Conservation (phyloP, 805 yeast genomes). For the Yueomyces sinensis region DNA sequence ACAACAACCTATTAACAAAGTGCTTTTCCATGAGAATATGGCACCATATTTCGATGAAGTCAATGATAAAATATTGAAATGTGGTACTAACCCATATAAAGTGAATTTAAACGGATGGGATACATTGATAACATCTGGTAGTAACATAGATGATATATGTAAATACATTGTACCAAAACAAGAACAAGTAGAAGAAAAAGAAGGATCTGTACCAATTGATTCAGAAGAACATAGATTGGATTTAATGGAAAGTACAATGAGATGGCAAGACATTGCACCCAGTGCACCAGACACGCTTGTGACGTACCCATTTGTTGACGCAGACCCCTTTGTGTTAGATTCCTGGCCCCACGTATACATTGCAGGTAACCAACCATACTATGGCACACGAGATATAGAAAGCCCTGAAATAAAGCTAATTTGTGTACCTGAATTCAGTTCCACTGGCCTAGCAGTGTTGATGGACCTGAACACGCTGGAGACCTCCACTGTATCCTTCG, state of each 20-base stretch:
- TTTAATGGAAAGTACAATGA: conserved; percentile 52
- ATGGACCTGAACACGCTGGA: no score
- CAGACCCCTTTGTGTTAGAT: conserved; percentile 70
- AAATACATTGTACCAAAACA: conserved; percentile 39
- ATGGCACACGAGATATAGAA: conserved; percentile 31
- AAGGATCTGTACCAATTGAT: no score
- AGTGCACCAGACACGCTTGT: conserved; percentile 94
- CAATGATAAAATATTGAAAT: conserved; percentile 25
- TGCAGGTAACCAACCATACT: conserved; percentile 70
- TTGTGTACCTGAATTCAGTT: conserved; percentile 56
- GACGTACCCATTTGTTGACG: conserved; percentile 67
- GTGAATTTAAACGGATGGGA: conserved; percentile 42
- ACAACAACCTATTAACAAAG: conserved; percentile 77
- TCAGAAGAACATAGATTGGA: conserved; percentile 28
- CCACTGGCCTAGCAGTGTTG: conserved; percentile 51
- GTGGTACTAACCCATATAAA: conserved; percentile 67
- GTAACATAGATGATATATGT: conserved; percentile 63
- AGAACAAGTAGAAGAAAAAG: conserved; percentile 12
- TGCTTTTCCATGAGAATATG: conserved; percentile 41
- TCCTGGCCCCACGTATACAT: conserved; percentile 80
- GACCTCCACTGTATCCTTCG: no score
- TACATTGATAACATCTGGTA: conserved; percentile 71
- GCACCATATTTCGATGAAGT: conserved; percentile 28
- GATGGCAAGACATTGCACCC: conserved; percentile 83
- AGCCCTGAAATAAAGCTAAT: conserved; percentile 38